These are phyloP conservation scores for Elsinoe ampelina DNA, from an alignment of 2,329 filamentous ascomycete species.

Conservation along the genomic window DNA sequence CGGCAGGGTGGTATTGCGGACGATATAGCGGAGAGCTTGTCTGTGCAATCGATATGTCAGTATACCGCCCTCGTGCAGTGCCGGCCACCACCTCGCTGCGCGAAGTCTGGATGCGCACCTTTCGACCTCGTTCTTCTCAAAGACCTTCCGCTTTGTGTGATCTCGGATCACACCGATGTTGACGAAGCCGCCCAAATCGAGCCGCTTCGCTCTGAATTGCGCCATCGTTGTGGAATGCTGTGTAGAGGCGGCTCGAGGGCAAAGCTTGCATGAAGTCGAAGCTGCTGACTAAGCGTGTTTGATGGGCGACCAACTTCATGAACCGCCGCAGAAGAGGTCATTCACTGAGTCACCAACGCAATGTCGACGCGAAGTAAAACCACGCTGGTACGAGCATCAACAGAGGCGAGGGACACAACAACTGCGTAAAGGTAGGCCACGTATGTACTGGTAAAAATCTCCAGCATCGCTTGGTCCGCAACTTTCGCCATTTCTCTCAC, in stretches of 20 bases:
- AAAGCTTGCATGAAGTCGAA: conserved; percentile 3
- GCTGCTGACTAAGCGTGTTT: conserved; percentile 9
- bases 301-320: neutral
- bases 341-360: no score
- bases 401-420: neutral
- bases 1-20: conserved; percentile 82
- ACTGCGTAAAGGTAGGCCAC: neutral
- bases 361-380: no score
- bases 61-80: neutral
- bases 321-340: neutral
- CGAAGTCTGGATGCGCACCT: conserved; percentile 49
- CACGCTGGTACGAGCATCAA: no score
- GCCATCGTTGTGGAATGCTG: conserved; percentile 24
- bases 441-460: neutral
- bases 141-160: conserved; percentile 92
- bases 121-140: conserved; percentile 76
- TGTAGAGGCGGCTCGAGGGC: neutral
- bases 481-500: no score
- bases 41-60: conserved; percentile 36
- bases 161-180: conserved; percentile 85
- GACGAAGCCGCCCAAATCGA: conserved; percentile 79
- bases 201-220: conserved; percentile 81
- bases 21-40: conserved; percentile 74
- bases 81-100: neutral
- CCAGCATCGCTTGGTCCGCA: no score